A percentile compares a stretch with the other conserved stretches of the same genome.
Evolutionary conservation across 192 early-diverging fungal species (phyloP).

Genomic region (Irineochytrium annulatum): DNA sequence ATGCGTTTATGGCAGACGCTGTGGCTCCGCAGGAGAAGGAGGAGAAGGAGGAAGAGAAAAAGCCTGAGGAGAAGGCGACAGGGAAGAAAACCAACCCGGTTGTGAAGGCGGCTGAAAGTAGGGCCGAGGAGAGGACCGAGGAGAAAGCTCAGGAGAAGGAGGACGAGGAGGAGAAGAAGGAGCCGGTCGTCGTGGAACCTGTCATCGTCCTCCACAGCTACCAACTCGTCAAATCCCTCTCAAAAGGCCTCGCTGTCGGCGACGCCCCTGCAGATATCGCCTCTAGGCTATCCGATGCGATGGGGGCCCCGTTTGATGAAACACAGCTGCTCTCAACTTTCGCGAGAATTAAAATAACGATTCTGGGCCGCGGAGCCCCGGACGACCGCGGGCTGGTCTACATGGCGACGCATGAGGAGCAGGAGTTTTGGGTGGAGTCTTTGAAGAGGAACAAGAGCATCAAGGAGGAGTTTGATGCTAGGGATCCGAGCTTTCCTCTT

Average conservation of each 20-base stretch:
- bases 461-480: slow-evolving; percentile 31
- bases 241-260: background rate
- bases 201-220: slow-evolving; percentile 28
- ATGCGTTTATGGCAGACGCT: slow-evolving; percentile 9
- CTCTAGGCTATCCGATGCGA: slow-evolving; percentile 8
- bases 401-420: slow-evolving; percentile 36
- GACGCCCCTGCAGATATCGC: background rate
- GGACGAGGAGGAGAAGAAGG: background rate
- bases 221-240: slow-evolving; percentile 15
- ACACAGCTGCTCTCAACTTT: slow-evolving; percentile 33
- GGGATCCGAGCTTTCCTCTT: slow-evolving; percentile 17
- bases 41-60: background rate
- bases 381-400: slow-evolving; percentile 55
- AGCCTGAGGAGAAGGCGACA: background rate
- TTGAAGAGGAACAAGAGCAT: slow-evolving; percentile 18
- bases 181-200: slow-evolving; percentile 10
- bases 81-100: background rate
- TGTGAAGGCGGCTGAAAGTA: background rate
- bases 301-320: slow-evolving; percentile 6
- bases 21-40: slow-evolving; percentile 1
- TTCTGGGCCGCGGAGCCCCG: slow-evolving; percentile 47
- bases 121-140: background rate
- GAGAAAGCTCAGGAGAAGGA: background rate
- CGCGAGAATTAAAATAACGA: slow-evolving; percentile 49
- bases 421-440: slow-evolving; percentile 38